phyloP scores from a whole-genome alignment of 2,329 filamentous ascomycete species.

The Xylariales sp. region DNA sequence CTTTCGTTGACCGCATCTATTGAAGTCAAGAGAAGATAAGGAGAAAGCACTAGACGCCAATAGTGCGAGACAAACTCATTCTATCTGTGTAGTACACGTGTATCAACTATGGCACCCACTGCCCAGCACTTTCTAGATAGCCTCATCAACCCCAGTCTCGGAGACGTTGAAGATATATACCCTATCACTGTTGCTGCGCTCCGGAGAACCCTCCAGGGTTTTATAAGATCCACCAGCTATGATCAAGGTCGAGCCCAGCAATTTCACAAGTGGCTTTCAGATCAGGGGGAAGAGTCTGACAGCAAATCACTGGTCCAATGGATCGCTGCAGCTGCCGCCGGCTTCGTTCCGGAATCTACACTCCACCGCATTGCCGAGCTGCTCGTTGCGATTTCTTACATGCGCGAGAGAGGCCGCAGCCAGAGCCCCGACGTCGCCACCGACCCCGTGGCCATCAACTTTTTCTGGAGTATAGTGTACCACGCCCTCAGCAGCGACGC shows the following conservation, averaged over 20 bases:
- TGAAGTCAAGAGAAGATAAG: too few relatives aligned
- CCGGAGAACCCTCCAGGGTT: background rate
- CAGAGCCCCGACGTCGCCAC: background rate
- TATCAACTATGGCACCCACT: too few relatives aligned
- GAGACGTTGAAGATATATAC: background rate
- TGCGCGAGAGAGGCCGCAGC: constrained; percentile 1
- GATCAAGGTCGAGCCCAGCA: background rate
- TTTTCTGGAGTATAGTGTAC: constrained; percentile 1
- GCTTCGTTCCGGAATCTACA: background rate
- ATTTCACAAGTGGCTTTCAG: background rate
- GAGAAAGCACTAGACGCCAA: too few relatives aligned
- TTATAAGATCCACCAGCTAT: background rate
- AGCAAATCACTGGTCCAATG: background rate
- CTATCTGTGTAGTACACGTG: too few relatives aligned
- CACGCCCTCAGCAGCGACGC: background rate
- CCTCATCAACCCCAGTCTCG: background rate
- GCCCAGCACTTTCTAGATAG: too few relatives aligned
- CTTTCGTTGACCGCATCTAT: too few relatives aligned
- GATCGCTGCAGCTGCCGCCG: background rate
- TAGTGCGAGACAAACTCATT: too few relatives aligned
- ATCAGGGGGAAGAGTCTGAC: background rate
- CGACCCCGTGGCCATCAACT: background rate
- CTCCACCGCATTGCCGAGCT: background rate
- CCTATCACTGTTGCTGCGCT: background rate
- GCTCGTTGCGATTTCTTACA: constrained; percentile 2